A percentile compares a stretch with the other conserved stretches of the same genome.
phyloP scores from a whole-genome alignment of 768 basidiomycete species.

The Rhodotorula graminis region DNA sequence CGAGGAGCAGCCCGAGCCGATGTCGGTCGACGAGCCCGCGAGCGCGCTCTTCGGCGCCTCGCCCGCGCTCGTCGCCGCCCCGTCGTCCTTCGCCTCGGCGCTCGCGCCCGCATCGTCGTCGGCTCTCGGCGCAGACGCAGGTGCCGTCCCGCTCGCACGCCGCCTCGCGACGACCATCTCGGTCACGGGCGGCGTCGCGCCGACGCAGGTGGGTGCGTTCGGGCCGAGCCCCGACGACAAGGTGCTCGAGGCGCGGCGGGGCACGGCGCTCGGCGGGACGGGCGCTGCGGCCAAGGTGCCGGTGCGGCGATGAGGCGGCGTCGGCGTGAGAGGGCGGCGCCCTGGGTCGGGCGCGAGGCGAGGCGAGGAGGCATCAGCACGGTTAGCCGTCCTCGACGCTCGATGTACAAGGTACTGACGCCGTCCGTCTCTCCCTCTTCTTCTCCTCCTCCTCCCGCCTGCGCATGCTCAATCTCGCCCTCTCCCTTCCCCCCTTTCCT shows the following conservation, averaged over 20 bases:
- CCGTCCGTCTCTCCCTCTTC: constrained; percentile 12
- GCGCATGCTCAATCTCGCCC: constrained; percentile 23
- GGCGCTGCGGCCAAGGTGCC: neutral
- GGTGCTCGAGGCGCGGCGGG: constrained; percentile 71
- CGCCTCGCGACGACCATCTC: constrained; percentile 44
- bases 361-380: neutral
- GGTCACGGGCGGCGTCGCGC: constrained; percentile 51
- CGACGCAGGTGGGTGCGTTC: constrained; percentile 50
- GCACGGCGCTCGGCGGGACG: constrained; percentile 51
- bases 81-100: constrained; percentile 1
- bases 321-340: neutral
- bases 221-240: constrained; percentile 88
- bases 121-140: neutral
- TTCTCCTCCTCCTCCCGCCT: constrained; percentile 39
- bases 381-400: constrained; percentile 31
- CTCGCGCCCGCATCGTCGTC: constrained; percentile 23
- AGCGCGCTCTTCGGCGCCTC: constrained; percentile 5
- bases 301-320: neutral
- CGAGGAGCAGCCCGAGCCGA: neutral
- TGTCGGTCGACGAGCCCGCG: neutral
- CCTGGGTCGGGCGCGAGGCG: no score
- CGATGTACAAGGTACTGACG: constrained; percentile 5
- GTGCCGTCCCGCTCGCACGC: neutral
- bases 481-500: neutral
- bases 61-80: neutral